Conservation (phyloP, 345 rosid genomes). For the Salix purpurea region DNA sequence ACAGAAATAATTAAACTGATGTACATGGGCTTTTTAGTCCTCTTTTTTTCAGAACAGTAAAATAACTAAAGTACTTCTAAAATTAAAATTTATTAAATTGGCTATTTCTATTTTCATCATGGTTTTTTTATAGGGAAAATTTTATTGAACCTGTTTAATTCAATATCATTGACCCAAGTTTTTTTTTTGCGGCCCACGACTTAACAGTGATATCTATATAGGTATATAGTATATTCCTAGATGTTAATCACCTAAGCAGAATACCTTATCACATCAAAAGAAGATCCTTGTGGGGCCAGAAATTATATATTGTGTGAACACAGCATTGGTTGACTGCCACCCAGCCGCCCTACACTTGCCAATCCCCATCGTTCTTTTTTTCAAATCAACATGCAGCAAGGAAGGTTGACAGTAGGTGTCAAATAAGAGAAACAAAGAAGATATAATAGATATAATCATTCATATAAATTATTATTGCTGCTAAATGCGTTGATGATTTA, state of each 20-base stretch:
- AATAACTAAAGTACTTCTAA: too few relatives aligned
- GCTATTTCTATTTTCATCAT: too few relatives aligned
- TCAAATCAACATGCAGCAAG: background rate
- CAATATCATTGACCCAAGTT: too few relatives aligned
- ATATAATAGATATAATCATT: background rate
- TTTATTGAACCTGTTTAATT: too few relatives aligned
- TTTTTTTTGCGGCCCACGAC: too few relatives aligned
- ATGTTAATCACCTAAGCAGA: background rate
- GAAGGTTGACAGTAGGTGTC: background rate
- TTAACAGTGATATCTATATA: too few relatives aligned
- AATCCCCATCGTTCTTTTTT: background rate
- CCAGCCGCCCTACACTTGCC: background rate
- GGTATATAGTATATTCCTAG: background rate
- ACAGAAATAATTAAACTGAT: too few relatives aligned
- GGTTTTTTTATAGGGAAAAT: too few relatives aligned
- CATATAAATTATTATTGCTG: background rate
- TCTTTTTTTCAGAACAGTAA: too few relatives aligned
- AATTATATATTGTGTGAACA: background rate
- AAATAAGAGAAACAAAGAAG: background rate
- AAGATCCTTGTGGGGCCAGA: background rate
- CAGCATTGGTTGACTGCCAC: background rate
- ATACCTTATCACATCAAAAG: background rate
- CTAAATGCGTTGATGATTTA: background rate
- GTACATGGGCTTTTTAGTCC: too few relatives aligned
- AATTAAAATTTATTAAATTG: too few relatives aligned